Percentiles rank a stretch among this genome's conserved stretches.
These are phyloP conservation scores for Nicotiana rustica DNA, from an alignment of 305 asterid genomes.

Conservation along the genomic window DNA sequence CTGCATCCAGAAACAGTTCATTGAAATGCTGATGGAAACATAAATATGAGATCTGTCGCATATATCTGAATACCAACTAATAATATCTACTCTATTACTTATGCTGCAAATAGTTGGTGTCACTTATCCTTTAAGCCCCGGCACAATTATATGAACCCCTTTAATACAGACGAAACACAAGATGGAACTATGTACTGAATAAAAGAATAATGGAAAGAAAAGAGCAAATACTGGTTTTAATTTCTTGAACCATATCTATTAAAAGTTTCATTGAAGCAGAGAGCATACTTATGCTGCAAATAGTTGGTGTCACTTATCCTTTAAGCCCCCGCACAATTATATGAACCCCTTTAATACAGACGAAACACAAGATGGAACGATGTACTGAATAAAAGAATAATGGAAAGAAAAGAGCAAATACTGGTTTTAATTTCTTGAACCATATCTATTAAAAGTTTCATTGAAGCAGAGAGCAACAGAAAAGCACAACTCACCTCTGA, in stretches of 20 bases:
- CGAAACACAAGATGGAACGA: background rate
- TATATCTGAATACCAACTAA: background rate
- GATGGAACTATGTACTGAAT: background rate
- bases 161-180: background rate
- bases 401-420: background rate
- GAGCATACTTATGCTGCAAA: background rate
- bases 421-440: conserved; percentile 23
- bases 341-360: background rate
- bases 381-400: background rate
- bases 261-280: conserved; percentile 33
- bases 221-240: background rate
- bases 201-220: background rate
- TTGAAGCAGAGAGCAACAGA: conserved; percentile 24
- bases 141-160: conserved; percentile 13
- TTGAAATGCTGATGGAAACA: background rate
- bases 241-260: conserved; percentile 30
- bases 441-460: conserved; percentile 37
- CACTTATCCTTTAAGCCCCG: background rate
- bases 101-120: background rate
- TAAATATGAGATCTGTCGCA: conserved; percentile 16
- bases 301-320: background rate
- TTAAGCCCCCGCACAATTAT: background rate
- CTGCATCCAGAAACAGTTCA: background rate
- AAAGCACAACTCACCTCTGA: conserved; percentile 65
- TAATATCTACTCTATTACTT: conserved; percentile 16